Base-by-base conservation (phyloP, 495 filamentous ascomycete species). In the Chaetomidium leptoderma region DNA sequence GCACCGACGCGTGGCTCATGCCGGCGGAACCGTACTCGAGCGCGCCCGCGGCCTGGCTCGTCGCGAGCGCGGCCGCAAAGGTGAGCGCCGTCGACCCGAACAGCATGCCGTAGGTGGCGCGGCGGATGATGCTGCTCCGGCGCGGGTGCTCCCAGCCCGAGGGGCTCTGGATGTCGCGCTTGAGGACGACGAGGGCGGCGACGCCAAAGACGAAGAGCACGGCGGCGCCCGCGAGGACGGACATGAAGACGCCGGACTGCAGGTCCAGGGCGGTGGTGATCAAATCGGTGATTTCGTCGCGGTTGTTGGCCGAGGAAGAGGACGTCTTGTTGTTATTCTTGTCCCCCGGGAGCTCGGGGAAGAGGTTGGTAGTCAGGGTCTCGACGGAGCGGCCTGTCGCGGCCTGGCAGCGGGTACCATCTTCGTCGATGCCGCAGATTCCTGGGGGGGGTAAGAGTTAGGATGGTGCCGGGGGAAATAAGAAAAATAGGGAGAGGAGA, bases 141-240 rank as follows among this genome's bases (percentile, higher is more conserved):
- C 24, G 39, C 0, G 65, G 59, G 26, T 61, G 62, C 17, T 55
- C 55, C 3, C 52, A 54, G 37, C 58, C 32, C 6, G 59, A 26
- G 11, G 60, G 57, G 14, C 46, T 50, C 21, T 32, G 33, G 33
- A 59, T 43, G 42, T 63, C 58, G 11, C 63, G 63, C 42, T 62
- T 61, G 17, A 45, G 23, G 24, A 69, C 24, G 6, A 63, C 16
- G 14, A 71, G 53, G 0, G 62, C 53, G 35, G 53, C 19, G 30
- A 68, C 16, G 23, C 69, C 83, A 76, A 67, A 60, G 59, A 43
- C 56, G 55, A 66, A 69, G 30, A 64, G 58, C 13, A 69, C 43
- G 11, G 49, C 49, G 0, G 55, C 61, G n/a, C 23, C 66, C 14
- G 64, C 64, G 1, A 69, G 60, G 17, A 64, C 50, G 1, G 61